Evolutionary conservation across 495 filamentous ascomycete species (phyloP).

Genomic region (Eremomyces bilateralis): DNA sequence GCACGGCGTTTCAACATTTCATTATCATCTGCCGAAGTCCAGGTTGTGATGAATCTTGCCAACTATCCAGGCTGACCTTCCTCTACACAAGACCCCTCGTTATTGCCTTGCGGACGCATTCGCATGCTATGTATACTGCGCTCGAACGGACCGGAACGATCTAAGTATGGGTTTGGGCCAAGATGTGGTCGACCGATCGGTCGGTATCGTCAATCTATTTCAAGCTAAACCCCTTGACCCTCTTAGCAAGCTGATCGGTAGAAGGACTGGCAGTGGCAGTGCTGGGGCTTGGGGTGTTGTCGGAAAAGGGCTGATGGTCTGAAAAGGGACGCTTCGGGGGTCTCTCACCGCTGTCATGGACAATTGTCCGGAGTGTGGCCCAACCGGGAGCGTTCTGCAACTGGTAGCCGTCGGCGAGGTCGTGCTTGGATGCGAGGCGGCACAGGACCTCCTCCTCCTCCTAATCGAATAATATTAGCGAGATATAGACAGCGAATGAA

Average conservation of each 20-base stretch:
- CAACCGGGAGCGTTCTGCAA: slow-evolving; percentile 71
- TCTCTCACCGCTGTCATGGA: slow-evolving; percentile 93
- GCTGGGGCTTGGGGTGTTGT: slow-evolving; percentile 18
- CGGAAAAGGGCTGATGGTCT: slow-evolving; percentile 7
- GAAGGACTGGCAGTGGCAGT: slow-evolving; percentile 19
- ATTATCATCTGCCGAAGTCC: too few species aligned
- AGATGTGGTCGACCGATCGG: too few species aligned
- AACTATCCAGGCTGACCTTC: too few species aligned
- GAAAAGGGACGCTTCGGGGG: slow-evolving; percentile 49
- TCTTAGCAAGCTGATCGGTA: slow-evolving; percentile 79
- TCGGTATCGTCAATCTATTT: too few species aligned
- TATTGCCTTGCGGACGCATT: too few species aligned
- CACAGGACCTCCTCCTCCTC: slow-evolving; percentile 78
- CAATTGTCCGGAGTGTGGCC: slow-evolving; percentile 78
- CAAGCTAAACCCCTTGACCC: slow-evolving; percentile 94
- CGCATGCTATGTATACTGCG: too few species aligned
- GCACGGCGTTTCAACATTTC: too few species aligned
- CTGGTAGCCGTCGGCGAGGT: slow-evolving; percentile 55
- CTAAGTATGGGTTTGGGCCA: too few species aligned
- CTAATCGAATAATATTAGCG: slow-evolving; percentile 24
- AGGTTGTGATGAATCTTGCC: too few species aligned
- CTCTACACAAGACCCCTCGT: too few species aligned
- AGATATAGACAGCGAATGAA: neutral
- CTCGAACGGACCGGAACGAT: too few species aligned
- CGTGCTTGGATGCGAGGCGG: slow-evolving; percentile 56